Conservation (phyloP, 164 flowering plant genomes). For the Annona cherimola region DNA sequence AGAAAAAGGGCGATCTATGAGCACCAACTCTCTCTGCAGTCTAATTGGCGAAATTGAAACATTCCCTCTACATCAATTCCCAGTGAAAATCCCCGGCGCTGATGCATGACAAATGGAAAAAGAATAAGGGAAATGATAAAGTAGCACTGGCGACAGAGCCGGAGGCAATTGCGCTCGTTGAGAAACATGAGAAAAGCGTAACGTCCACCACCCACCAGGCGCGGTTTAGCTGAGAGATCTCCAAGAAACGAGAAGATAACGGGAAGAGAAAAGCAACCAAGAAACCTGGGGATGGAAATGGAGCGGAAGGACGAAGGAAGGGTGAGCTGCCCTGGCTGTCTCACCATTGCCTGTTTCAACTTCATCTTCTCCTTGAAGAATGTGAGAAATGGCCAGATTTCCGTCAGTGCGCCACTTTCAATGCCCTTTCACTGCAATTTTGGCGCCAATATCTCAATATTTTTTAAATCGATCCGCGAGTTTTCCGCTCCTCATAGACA, state of each 20-base stretch:
- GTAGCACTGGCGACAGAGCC: too few species aligned
- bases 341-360: slow-evolving; percentile 18
- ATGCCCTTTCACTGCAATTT: not conserved
- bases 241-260: not conserved
- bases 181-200: not conserved
- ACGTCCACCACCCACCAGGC: not conserved
- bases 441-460: slow-evolving; percentile 10
- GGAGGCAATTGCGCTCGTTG: too few species aligned
- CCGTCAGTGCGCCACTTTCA: not conserved
- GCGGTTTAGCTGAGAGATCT: not conserved
- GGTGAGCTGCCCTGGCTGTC: slow-evolving; percentile 42
- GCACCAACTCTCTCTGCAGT: not conserved
- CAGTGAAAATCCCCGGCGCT: too few species aligned
- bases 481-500: not conserved
- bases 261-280: not conserved
- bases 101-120: too few species aligned
- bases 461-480: not conserved
- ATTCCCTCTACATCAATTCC: too few species aligned
- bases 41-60: too few species aligned
- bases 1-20: not conserved
- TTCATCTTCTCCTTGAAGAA: slow-evolving; percentile 14
- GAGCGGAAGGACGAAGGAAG: slow-evolving; percentile 26
- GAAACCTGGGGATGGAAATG: not conserved
- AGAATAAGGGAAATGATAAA: too few species aligned
- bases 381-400: not conserved